Conservation (phyloP, 345 rosid genomes). For the Corymbia maculata region DNA sequence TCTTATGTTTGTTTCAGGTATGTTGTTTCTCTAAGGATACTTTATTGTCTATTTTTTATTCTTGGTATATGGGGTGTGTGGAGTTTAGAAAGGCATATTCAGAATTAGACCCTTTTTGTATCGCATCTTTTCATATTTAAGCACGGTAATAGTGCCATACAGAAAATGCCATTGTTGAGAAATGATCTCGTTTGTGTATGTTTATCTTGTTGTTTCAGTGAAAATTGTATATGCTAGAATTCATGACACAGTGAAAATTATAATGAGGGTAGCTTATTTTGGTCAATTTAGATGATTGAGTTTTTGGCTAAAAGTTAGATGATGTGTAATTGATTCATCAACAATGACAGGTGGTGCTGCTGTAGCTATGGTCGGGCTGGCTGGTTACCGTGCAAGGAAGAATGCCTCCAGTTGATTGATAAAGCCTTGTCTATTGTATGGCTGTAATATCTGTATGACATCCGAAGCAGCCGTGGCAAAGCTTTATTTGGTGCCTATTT, state of each 20-base stretch:
- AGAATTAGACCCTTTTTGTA: background rate
- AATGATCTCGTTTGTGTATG: background rate
- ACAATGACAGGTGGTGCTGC: constrained; percentile 82
- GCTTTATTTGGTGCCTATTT: background rate
- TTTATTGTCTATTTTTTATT: background rate
- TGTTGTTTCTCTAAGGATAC: background rate
- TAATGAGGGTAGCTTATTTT: background rate
- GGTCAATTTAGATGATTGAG: background rate
- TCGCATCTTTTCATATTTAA: background rate
- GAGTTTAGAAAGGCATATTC: background rate
- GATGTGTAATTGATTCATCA: background rate
- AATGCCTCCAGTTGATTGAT: constrained; percentile 41
- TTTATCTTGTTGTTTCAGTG: background rate
- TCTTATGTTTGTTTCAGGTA: constrained; percentile 91
- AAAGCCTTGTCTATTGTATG: background rate
- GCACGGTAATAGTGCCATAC: background rate
- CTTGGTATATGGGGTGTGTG: background rate
- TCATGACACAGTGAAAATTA: background rate
- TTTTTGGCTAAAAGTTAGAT: background rate
- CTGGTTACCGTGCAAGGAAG: constrained; percentile 90
- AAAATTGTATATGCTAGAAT: background rate
- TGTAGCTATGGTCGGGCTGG: constrained; percentile 75
- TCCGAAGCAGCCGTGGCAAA: background rate
- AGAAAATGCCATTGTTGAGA: background rate
- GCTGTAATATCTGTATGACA: background rate